Evolutionary conservation across 805 yeast species (phyloP).

Genomic region (Myxozyma geophila): DNA sequence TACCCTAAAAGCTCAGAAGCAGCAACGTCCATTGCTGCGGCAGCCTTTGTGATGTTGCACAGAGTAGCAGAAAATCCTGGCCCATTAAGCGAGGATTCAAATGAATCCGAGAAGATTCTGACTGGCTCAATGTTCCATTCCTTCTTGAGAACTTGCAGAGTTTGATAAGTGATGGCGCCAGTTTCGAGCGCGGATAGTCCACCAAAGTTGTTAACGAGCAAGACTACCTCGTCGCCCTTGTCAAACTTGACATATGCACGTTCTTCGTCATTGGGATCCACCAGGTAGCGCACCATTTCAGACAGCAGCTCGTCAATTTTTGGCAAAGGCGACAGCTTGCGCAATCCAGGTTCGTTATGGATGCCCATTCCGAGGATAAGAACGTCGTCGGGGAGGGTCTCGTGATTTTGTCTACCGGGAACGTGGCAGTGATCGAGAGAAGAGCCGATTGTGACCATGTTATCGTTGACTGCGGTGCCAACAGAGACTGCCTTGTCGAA

Average conservation of each 20-base stretch:
- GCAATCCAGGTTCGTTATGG: constrained; percentile 91
- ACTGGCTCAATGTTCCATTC: constrained; percentile 62
- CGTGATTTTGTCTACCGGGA: constrained; percentile 71
- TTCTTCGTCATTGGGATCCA: constrained; percentile 69
- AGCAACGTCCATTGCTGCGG: constrained; percentile 10
- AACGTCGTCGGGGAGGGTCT: constrained; percentile 59
- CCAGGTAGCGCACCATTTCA: constrained; percentile 62
- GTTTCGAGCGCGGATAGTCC: constrained; percentile 84
- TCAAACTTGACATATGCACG: constrained; percentile 77
- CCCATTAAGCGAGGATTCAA: constrained; percentile 89
- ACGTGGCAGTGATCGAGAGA: constrained; percentile 87
- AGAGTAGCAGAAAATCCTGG: constrained; percentile 90
- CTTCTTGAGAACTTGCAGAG: constrained; percentile 44
- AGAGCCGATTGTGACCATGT: constrained; percentile 84
- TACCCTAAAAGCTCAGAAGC: constrained; percentile 16
- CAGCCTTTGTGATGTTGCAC: constrained; percentile 60
- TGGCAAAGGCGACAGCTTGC: constrained; percentile 69
- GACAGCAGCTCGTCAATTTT: constrained; percentile 62
- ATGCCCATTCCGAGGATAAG: constrained; percentile 95
- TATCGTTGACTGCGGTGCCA: constrained; percentile 65
- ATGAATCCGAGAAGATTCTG: constrained; percentile 73
- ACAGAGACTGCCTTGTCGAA: constrained; percentile 60
- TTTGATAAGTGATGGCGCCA: constrained; percentile 49
- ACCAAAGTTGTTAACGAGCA: constrained; percentile 84
- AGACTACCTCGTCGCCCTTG: constrained; percentile 65